Base-by-base conservation (phyloP, 257 asterid species). In the Solanum gracilifrons region DNA sequence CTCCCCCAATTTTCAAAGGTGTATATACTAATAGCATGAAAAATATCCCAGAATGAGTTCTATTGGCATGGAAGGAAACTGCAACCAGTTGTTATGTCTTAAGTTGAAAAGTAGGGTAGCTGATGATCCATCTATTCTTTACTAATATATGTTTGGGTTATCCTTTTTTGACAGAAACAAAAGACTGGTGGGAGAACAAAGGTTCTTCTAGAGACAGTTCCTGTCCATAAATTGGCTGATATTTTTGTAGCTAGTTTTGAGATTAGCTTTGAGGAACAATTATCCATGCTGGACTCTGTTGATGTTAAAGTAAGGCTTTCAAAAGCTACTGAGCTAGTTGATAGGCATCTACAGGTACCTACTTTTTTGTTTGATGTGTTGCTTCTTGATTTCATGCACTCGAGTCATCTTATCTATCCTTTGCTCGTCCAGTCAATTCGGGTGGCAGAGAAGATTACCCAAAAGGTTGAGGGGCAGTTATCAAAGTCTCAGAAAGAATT, bases 401-500 rank as follows among this genome's bases (percentile, higher is more conserved):
- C 23, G 68, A 77, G 27, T 76, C 77, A 86, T 88, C 86, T 58
- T 75, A 48, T 88, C 23, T 84, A 86, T 83, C 85, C 13, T 90
- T 91, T 85, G 64, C 79, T 83, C 86, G 84, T 90, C 92, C 92
- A 97, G 99, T 97, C 99, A 35, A 97, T 96, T 92, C 97, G 99
- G 79, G 99, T 96, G 86, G 99, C 99, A 25, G 99, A 97, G 93
- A 97, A 96, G 93, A 97, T 97, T 51, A 96, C 99, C 9, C 99
- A 97, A 87, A 96, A 97, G 92, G 99, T 97, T 88, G 99, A 97
- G 93, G 99, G 99, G 85, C 99, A 96, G 90, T 90, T 97, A 93
- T 96, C 99, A 82, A 97, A 97, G 92, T 96, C 99, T 6, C 99
- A 97, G 94, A 97, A 97, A 94, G 99, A 97, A 88, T 96, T 93